These are phyloP conservation scores for Kwoniella dendrophila DNA, from an alignment of 768 basidiomycete species.

Conservation along the genomic window DNA sequence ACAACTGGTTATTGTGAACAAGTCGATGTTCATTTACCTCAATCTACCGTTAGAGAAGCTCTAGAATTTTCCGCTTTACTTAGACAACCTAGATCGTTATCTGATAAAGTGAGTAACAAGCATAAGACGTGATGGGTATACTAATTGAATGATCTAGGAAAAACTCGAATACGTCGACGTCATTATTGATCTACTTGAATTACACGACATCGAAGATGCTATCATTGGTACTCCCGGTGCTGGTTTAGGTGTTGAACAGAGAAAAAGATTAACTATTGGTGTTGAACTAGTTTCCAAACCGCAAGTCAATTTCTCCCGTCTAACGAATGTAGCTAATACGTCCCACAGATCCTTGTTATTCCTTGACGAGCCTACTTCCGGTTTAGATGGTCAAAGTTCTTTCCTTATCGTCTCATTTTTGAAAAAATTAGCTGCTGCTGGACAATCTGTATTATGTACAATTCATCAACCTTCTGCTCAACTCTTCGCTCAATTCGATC, in stretches of 20 bases:
- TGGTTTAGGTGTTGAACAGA: constrained; percentile 48
- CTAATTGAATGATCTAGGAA: constrained; percentile 38
- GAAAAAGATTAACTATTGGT: constrained; percentile 51
- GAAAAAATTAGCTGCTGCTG: constrained; percentile 71
- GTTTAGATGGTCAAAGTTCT: constrained; percentile 60
- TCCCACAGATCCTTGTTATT: constrained; percentile 64
- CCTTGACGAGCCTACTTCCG: constrained; percentile 85
- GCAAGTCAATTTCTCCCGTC: constrained; percentile 24
- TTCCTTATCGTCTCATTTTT: constrained; percentile 65
- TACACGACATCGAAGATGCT: constrained; percentile 67
- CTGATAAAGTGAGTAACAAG: constrained; percentile 13
- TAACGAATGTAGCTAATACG: neutral
- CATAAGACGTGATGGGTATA: neutral
- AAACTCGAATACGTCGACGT: constrained; percentile 58
- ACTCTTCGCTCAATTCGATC: constrained; percentile 76
- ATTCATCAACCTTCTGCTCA: constrained; percentile 64
- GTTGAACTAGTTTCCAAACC: constrained; percentile 53
- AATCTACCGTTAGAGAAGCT: constrained; percentile 62
- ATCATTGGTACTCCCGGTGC: constrained; percentile 65
- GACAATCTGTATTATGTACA: constrained; percentile 85
- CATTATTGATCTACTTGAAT: constrained; percentile 53
- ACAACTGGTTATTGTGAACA: constrained; percentile 57
- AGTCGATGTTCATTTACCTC: constrained; percentile 64
- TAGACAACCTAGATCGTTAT: constrained; percentile 54
- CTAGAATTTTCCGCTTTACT: constrained; percentile 58